Percentiles rank a stretch among this genome's conserved stretches.
phyloP scores from a whole-genome alignment of 1,139 yeast genomes.

The Eremothecium gossypii region DNA sequence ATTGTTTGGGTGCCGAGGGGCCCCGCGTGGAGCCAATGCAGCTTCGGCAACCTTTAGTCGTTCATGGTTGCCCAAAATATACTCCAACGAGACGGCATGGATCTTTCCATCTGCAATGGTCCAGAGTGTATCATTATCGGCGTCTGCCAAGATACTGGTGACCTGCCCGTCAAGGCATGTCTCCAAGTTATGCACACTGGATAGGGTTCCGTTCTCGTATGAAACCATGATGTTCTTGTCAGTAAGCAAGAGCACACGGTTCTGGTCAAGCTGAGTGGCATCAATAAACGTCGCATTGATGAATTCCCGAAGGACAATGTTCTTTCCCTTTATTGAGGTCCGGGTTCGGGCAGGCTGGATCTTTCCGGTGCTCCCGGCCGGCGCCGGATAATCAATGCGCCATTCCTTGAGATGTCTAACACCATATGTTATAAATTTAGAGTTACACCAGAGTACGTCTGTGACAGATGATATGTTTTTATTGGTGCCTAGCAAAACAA shows the following conservation, averaged over 20 bases:
- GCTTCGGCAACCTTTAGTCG: not conserved
- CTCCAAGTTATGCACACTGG: constrained; percentile 4
- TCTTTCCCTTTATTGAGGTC: constrained; percentile 8
- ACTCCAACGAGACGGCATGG: constrained; percentile 3
- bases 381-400: constrained; percentile 6
- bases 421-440: constrained; percentile 7
- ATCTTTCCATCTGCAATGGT: constrained; percentile 2
- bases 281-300: constrained; percentile 6
- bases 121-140: constrained; percentile 7
- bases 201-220: constrained; percentile 4
- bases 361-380: constrained; percentile 1
- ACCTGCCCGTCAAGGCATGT: not conserved
- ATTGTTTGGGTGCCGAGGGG: not conserved
- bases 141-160: constrained; percentile 5
- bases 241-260: constrained; percentile 5
- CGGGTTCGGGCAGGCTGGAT: constrained; percentile 3
- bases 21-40: not conserved
- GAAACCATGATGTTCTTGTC: constrained; percentile 4
- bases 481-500: constrained; percentile 7
- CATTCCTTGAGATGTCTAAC: constrained; percentile 8
- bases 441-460: constrained; percentile 7
- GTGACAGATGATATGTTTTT: constrained; percentile 6
- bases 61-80: constrained; percentile 5
- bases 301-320: constrained; percentile 6
- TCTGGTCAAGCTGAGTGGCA: constrained; percentile 5